Evolutionary conservation across 352 stramenopile genomes (phyloP).

Genomic region (Phytophthora syringae): DNA sequence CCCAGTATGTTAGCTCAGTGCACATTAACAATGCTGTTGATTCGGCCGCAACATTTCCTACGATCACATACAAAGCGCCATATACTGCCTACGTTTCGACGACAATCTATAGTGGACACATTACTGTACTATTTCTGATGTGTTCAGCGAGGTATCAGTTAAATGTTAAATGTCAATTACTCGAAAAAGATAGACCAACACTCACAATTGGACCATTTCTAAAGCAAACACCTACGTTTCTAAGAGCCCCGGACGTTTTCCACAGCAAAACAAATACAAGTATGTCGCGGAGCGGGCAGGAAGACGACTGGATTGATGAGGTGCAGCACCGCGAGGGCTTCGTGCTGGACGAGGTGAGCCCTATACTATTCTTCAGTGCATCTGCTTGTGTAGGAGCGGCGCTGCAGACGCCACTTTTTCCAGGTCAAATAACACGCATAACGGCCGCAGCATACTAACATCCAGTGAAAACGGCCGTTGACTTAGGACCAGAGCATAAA

Average conservation of each 20-base stretch:
- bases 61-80: too few species aligned
- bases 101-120: too few species aligned
- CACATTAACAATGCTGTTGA: too few species aligned
- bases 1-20: too few species aligned
- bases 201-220: conserved; percentile 9
- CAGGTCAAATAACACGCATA: conserved; percentile 14
- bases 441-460: conserved; percentile 18
- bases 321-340: conserved; percentile 48
- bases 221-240: conserved; percentile 26
- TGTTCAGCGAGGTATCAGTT: too few species aligned
- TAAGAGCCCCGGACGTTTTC: too few species aligned
- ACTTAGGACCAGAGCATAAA: conserved; percentile 47
- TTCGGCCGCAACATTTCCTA: too few species aligned
- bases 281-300: conserved; percentile 68
- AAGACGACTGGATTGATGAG: conserved; percentile 70
- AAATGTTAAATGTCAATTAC: too few species aligned
- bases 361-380: not conserved
- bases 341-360: conserved; percentile 64
- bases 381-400: not conserved
- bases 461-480: conserved; percentile 22
- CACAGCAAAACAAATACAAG: conserved; percentile 13
- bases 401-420: conserved; percentile 4
- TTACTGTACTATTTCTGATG: too few species aligned
- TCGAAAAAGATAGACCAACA: too few species aligned
- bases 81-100: too few species aligned